Base-by-base conservation (phyloP, 768 basidiomycete species). In the Dioszegia hungarica region DNA sequence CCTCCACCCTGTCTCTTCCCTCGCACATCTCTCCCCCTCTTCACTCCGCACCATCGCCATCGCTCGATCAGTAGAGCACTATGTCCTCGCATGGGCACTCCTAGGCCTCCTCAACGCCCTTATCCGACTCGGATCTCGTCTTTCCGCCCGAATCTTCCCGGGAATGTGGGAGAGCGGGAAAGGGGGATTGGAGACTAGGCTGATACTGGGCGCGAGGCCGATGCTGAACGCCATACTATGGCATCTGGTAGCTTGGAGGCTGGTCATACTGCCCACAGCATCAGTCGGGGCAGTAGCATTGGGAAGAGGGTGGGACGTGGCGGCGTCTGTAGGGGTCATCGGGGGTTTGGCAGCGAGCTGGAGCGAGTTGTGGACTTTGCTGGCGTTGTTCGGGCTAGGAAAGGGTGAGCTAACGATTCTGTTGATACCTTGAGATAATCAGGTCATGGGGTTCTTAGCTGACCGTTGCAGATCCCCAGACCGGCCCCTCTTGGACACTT, bases 221-320 rank as follows among this genome's bases (percentile, higher is more conserved):
- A 22, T 53, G 19, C 9, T 40, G 9, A 53, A 8, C 25, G 37
- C 38, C 14, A 11, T 20, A 25, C 17, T 22, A 11, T 31, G 33
- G 29, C 52, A 53, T 31, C 28, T 53, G 9, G n/a, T 53, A 12
- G 52, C 52, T 5, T 53, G 52, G 52, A 11, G 52, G 24, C 31
- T 53, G 37, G 52, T 41, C n/a, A 38, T 43, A 10, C 40, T 31
- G 52, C 38, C 40, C 5, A 53, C 33, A n/a, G 15, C 15, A 17
- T 6, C 20, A 14, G 17, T 33, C 9, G 29, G 27, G 25, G 45
- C 28, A n/a, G 15, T 3, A 25, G n/a, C 11, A 3, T 9, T 31
- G 12, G 45, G 27, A 14, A 17, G 14, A 15, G 45, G 45, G 29
- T 46, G 52, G 40, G 39, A 37, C 19, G 38, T 53, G 27, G 10